Evolutionary conservation across 2,329 filamentous ascomycete genomes (phyloP), one percentile per base, ranked within the genome.

Genomic region (Penicillium sp.): DNA sequence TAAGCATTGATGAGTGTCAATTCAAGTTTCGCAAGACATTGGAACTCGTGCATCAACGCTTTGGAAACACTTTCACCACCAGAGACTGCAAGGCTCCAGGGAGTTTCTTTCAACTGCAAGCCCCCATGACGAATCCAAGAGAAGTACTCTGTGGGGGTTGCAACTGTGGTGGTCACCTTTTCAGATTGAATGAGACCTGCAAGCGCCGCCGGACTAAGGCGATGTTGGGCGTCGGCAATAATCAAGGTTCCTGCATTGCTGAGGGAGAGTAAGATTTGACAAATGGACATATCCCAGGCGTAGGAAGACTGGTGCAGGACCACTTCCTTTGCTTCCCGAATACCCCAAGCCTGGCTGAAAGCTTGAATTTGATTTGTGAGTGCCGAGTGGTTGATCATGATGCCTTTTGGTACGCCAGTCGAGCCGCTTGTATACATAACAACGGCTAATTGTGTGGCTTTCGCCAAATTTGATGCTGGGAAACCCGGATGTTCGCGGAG

Each of bases 1-100:
- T 73, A 73, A 1, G 29, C 62, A 49, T 73, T 71, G 21, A 66
- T 53, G 10, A 69, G 37, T 14, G 14, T 56, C 8, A 68, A 33
- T 4, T 54, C 50, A 0, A 56, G 29, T 37, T 56, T 54, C 2
- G 47, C 48, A 3, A 70, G 49, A 3, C 42, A 39, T 21, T 50
- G 49, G 26, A 71, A 60, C n/a, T 50, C 59, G 11, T 56, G 35
- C 2, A 56, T 49, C 27, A 66, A 37, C 2, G 29, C 54, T 1
- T 9, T 24, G 1, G 61, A 52, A 4, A 65, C 21, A 3, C 35
- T 44, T 27, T 66, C 56, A 62, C 65, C 72, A 33, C 60, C 68
- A 59, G 45, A 73, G 2, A 67, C 60, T 4, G 67, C 61, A 1
- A 47, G 59, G 1, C 37, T 54, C 46, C 59, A 44, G 3, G 14